phyloP scores from a whole-genome alignment of 2,329 filamentous ascomycete species.

The Dothiorella sarmentorum region DNA sequence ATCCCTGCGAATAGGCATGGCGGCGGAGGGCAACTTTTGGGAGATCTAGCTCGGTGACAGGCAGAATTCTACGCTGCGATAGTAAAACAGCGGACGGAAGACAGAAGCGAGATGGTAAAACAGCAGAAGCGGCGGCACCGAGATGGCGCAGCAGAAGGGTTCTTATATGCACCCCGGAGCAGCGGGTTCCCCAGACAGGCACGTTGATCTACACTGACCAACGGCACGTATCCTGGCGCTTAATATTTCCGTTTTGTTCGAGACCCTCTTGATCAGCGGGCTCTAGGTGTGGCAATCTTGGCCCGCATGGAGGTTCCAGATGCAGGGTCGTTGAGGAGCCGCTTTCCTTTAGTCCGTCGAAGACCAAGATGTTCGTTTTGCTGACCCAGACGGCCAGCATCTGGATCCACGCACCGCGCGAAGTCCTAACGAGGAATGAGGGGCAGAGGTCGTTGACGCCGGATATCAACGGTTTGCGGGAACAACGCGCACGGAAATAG shows the following conservation, averaged over 20 bases:
- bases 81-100: too few species aligned
- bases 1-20: constrained; percentile 6
- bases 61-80: too few species aligned
- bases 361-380: background rate
- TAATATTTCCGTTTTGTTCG: background rate
- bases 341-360: background rate
- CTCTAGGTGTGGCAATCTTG: background rate
- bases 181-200: background rate
- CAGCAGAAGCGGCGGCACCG: background rate
- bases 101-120: too few species aligned
- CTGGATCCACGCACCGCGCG: background rate
- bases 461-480: background rate
- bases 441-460: background rate
- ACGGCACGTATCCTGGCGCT: background rate
- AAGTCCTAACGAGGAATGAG: too few species aligned
- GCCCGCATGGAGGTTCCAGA: background rate
- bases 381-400: background rate
- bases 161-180: background rate
- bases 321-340: background rate
- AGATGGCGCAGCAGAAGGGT: background rate
- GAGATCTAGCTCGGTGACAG: background rate
- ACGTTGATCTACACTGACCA: background rate
- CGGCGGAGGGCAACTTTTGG: background rate
- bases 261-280: background rate
- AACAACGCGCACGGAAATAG: background rate